Conservation (phyloP, 106 monocot genomes). For the Dendrobium huoshanense region DNA sequence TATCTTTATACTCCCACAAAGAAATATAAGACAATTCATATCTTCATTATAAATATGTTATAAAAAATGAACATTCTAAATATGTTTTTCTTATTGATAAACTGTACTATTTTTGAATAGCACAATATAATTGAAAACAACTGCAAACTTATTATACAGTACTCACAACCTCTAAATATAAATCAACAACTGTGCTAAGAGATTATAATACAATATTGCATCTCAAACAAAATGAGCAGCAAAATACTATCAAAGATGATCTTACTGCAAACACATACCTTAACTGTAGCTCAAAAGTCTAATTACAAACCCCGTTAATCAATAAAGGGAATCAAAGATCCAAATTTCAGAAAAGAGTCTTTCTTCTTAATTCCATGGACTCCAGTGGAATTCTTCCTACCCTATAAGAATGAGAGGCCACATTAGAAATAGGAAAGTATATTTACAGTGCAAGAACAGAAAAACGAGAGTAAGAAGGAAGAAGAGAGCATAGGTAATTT, state of each 20-base stretch:
- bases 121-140: neutral
- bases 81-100: neutral
- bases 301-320: slow-evolving; percentile 18
- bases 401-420: slow-evolving; percentile 27
- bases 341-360: slow-evolving; percentile 27
- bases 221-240: too few species aligned
- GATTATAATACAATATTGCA: too few species aligned
- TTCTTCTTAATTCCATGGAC: slow-evolving; percentile 37
- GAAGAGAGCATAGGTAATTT: too few species aligned
- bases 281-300: neutral
- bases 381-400: slow-evolving; percentile 36
- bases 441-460: neutral
- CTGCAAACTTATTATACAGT: neutral
- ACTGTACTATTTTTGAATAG: neutral
- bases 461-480: neutral
- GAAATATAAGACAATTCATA: too few species aligned
- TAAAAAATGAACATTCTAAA: too few species aligned
- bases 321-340: slow-evolving; percentile 33
- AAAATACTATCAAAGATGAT: too few species aligned
- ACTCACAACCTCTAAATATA: too few species aligned
- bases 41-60: too few species aligned
- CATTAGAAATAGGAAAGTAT: neutral
- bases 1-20: too few species aligned
- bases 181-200: too few species aligned
- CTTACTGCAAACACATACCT: neutral